Evolutionary conservation across 768 basidiomycete genomes (phyloP), one percentile per base, ranked within the genome.

Genomic region (Phanerochaete carnosa): DNA sequence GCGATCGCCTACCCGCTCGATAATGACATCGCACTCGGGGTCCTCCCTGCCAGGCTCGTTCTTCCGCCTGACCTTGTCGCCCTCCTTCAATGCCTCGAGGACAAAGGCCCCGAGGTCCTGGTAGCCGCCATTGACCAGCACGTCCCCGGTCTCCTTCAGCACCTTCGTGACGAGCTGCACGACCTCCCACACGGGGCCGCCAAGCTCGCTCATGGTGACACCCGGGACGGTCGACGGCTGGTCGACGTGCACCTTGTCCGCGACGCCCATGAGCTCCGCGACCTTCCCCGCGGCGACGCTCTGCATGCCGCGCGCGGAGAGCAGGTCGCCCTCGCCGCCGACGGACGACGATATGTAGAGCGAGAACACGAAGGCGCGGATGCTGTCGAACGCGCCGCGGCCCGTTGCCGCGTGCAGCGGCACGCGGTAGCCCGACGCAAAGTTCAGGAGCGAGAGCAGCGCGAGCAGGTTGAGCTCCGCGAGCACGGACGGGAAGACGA

Each of bases 401-500:
- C 87, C 85, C 2, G 88, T 88, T 58, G 84, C 83, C 15, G 74
- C 73, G 71, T 91, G 92, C 39, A 95, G 79, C 4, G 88, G 84
- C 4, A 80, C 77, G 26, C 91, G 88, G 72, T 90, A 95, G 35
- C 90, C 90, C 1, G 90, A 91, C 4, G 82, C 90, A 70, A 95
- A 92, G 71, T 94, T 94, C 33, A 96, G 80, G 16, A 94, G 79
- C 2, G 87, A 85, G 45, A 94, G 83, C 8, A 91, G 73, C 47
- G 87, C 85, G n/a, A 95, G 75, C 29, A 95, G 76, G 71, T 94
- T 95, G 60, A 96, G 77, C 73, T 96, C 94, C 45, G 88, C 83
- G 4, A 84, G 74, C 22, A 80, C 73, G 0, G 89, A 88, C 37
- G 89, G 77, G 66, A 95, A 96, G 2, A 87, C 86, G 54, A 96